Percentiles rank a stretch among this genome's conserved stretches.
Conservation (phyloP, 2,329 filamentous ascomycete genomes). For the Ambrosiella beaveri region DNA sequence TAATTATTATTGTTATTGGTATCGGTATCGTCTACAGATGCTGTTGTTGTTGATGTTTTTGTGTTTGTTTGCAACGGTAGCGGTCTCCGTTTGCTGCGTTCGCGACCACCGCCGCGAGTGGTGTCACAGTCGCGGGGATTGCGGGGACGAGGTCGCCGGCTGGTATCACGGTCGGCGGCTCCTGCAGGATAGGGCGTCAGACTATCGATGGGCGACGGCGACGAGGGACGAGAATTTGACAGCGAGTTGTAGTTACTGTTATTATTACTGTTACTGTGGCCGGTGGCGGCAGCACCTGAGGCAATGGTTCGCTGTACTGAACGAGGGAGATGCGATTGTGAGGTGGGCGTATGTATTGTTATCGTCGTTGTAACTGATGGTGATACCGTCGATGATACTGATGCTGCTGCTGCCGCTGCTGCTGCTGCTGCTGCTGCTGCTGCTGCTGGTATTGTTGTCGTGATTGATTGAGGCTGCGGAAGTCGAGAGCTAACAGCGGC, state of each 20-base stretch:
- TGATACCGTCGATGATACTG: no score
- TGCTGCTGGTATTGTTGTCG: no score
- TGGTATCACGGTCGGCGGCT: background rate
- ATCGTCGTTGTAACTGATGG: no score
- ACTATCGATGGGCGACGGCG: conserved; percentile 1
- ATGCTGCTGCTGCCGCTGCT: no score
- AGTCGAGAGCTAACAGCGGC: conserved; percentile 16
- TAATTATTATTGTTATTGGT: background rate
- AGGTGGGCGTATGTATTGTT: background rate
- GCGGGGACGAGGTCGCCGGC: background rate
- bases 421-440: no score
- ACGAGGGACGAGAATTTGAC: background rate
- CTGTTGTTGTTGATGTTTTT: background rate
- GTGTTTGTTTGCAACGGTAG: background rate
- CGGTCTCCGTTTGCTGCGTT: background rate
- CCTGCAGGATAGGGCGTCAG: background rate
- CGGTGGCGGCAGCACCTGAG: background rate
- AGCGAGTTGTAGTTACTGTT: background rate
- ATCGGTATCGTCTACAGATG: background rate
- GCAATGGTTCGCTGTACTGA: background rate
- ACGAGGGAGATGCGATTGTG: background rate
- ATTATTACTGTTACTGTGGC: no score
- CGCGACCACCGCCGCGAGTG: background rate
- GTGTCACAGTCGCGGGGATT: background rate
- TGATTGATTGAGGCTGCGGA: conserved; percentile 16